These are phyloP conservation scores for Entamoeba moshkovskii DNA, from an alignment of 208 protist species.

Conservation along the genomic window DNA sequence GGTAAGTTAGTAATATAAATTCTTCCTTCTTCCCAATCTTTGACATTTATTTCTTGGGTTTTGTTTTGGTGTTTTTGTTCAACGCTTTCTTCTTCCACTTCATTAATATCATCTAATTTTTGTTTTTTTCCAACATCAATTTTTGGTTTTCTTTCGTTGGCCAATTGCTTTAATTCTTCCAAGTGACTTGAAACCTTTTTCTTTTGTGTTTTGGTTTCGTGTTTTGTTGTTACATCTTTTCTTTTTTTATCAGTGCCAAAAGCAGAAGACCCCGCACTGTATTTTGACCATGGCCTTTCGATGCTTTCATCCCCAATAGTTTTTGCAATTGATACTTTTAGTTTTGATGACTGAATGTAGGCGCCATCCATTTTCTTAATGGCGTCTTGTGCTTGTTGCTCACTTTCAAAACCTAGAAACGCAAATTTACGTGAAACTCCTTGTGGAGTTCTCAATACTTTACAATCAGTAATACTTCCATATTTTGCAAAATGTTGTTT, in stretches of 20 bases:
- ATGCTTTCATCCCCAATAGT: slow-evolving; percentile 13
- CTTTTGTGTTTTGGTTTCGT: slow-evolving; percentile 9
- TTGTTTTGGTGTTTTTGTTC: background rate
- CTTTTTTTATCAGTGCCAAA: slow-evolving; percentile 18
- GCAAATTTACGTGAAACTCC: background rate
- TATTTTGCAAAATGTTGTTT: background rate
- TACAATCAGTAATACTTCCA: slow-evolving; percentile 1
- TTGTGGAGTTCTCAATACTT: background rate
- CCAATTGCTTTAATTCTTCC: background rate
- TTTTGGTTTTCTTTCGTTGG: background rate
- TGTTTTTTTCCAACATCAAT: background rate
- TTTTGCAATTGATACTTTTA: slow-evolving; percentile 52
- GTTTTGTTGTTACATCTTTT: background rate
- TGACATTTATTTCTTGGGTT: slow-evolving; percentile 28
- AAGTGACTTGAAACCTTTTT: background rate
- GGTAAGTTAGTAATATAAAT: slow-evolving; percentile 79
- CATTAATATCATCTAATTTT: background rate
- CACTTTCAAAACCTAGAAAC: background rate
- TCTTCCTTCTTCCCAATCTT: slow-evolving; percentile 57
- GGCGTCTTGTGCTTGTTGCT: slow-evolving; percentile 58
- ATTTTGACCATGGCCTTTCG: slow-evolving; percentile 52
- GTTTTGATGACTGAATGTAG: slow-evolving; percentile 71
- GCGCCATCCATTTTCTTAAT: slow-evolving; percentile 67
- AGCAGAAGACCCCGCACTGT: slow-evolving; percentile 48
- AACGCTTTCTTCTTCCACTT: background rate